Evolutionary conservation across 495 filamentous ascomycete species (phyloP).

Genomic region (Xylaria venustula): DNA sequence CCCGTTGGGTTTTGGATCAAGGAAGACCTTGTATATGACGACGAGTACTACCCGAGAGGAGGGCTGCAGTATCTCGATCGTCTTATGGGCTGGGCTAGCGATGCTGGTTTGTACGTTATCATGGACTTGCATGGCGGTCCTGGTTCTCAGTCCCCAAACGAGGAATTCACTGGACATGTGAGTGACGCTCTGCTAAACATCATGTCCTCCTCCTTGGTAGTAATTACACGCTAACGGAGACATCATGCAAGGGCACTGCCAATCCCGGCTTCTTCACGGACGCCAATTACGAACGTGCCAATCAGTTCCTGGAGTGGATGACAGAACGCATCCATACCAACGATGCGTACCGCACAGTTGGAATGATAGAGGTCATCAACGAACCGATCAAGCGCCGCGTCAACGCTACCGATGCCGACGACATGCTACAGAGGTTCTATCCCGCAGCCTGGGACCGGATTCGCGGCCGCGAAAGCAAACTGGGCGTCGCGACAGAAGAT

Average conservation of each 20-base stretch:
- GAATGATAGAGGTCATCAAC: conserved; percentile 58
- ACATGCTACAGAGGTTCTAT: conserved; percentile 18
- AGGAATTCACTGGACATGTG: conserved; percentile 53
- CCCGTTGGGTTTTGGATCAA: conserved; percentile 62
- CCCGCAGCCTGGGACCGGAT: conserved; percentile 11
- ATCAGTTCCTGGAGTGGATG: conserved; percentile 56
- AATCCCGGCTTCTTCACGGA: conserved; percentile 46
- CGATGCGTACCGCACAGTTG: conserved; percentile 39
- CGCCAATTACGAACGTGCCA: conserved; percentile 54
- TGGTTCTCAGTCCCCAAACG: conserved; percentile 49
- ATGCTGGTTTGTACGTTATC: conserved; percentile 57
- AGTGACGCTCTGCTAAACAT: background rate
- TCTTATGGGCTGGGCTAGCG: conserved; percentile 35
- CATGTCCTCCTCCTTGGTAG: background rate
- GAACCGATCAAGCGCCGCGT: conserved; percentile 51
- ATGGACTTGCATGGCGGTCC: conserved; percentile 58
- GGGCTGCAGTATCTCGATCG: conserved; percentile 47
- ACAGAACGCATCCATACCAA: conserved; percentile 49
- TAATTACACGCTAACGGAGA: conserved; percentile 25
- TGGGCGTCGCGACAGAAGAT: conserved; percentile 6
- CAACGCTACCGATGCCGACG: conserved; percentile 22
- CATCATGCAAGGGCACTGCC: background rate
- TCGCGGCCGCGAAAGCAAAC: conserved; percentile 10
- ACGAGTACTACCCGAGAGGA: conserved; percentile 45
- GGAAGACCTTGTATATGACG: conserved; percentile 52